phyloP scores from a whole-genome alignment of 352 stramenopile species.

The Phytopythium chamaehyphon region DNA sequence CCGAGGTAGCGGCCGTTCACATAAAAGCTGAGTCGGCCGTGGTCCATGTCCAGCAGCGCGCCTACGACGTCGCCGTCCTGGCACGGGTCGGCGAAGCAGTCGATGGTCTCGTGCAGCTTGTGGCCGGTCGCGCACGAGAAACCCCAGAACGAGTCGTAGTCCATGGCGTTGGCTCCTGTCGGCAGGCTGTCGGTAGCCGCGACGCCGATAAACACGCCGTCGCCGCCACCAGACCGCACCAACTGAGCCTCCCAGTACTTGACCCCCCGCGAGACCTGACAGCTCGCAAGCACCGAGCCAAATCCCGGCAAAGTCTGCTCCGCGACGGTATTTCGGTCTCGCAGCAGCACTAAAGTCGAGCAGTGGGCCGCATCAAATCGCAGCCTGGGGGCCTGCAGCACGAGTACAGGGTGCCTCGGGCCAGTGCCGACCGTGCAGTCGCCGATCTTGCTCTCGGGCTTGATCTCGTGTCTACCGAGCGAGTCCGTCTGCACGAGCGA shows the following conservation, averaged over 20 bases:
- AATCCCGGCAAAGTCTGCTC: constrained; percentile 63
- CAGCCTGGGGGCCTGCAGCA: constrained; percentile 59
- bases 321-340: constrained; percentile 44
- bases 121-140: constrained; percentile 71
- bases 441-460: constrained; percentile 43
- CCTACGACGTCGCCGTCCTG: constrained; percentile 72
- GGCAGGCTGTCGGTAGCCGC: constrained; percentile 44
- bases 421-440: constrained; percentile 64
- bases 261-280: constrained; percentile 48
- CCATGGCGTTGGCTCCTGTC: constrained; percentile 56
- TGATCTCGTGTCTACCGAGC: constrained; percentile 66
- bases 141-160: constrained; percentile 66
- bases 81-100: constrained; percentile 71
- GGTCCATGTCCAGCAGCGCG: constrained; percentile 74
- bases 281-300: constrained; percentile 58
- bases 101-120: constrained; percentile 71
- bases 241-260: constrained; percentile 85
- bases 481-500: constrained; percentile 75
- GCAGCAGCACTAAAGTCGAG: constrained; percentile 45
- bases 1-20: constrained; percentile 73
- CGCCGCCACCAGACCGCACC: constrained; percentile 36
- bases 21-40: constrained; percentile 71
- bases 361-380: constrained; percentile 66
- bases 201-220: constrained; percentile 74
- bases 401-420: constrained; percentile 61